A percentile compares a stretch with the other conserved stretches of the same genome.
Conservation (phyloP, 1,284 basidiomycete species). For the Stygiomarasmius scandens region DNA sequence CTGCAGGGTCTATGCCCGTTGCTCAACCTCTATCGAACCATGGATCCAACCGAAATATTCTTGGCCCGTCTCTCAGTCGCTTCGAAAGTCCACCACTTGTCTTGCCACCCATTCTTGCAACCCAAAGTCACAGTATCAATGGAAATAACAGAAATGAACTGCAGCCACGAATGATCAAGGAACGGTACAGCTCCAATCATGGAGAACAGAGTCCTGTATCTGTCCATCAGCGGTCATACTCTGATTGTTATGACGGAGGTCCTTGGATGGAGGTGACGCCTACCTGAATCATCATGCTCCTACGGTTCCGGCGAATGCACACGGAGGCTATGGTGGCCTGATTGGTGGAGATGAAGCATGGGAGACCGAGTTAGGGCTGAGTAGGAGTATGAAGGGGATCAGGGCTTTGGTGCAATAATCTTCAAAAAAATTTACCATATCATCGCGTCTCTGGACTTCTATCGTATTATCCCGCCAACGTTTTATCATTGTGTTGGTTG, state of each 20-base stretch:
- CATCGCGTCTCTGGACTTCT: too few species aligned
- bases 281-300: constrained; percentile 46
- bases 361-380: constrained; percentile 38
- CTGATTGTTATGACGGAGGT: too few species aligned
- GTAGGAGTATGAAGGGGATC: constrained; percentile 34
- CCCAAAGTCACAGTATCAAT: too few species aligned
- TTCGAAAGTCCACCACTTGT: constrained; percentile 54
- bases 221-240: too few species aligned
- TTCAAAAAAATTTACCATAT: too few species aligned
- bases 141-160: background rate
- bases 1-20: constrained; percentile 31
- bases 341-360: too few species aligned
- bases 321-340: too few species aligned
- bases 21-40: too few species aligned
- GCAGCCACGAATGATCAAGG: too few species aligned
- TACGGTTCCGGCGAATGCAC: constrained; percentile 31
- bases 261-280: constrained; percentile 13
- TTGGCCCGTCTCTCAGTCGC: constrained; percentile 25
- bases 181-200: too few species aligned
- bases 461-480: too few species aligned
- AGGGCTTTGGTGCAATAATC: constrained; percentile 34
- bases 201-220: constrained; percentile 18
- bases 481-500: too few species aligned
- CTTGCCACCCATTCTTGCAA: constrained; percentile 52
- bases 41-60: background rate